Evolutionary conservation across 2,329 filamentous ascomycete species (phyloP), one percentile per base, ranked within the genome.

Genomic region (Domatiomyces globalis): DNA sequence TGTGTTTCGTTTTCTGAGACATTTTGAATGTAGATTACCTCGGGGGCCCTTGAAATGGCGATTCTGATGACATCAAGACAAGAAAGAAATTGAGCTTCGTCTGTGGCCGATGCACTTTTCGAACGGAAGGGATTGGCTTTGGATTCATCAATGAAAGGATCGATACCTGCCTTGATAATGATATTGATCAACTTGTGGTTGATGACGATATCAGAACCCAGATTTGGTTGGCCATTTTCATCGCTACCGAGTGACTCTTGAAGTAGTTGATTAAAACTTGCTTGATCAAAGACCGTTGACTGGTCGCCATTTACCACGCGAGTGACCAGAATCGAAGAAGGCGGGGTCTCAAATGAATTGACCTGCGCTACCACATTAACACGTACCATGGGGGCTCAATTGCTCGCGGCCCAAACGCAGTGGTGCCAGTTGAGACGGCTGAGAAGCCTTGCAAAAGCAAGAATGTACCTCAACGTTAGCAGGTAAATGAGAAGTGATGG

Each of bases 111-210:
- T 67, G 51, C 78, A 69, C 33, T 73, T 71, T 49, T 67, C 69
- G 56, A 79, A 71, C 53, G 79, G 63, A 88, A 85, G 2, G 80
- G 81, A 59, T 88, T 79, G 60, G 87, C 79, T 62, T 78, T 74
- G 57, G 76, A 75, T 46, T 85, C 73, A 45, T 75, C 48, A n/a
- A 58, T 49, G 18, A 49, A 51, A 2, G 54, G 75, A 58, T 88
- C 84, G 10, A 95, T 72, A 19, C 87, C 84, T 52, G 87, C 85
- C 63, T 85, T 54, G 29, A 59, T 83, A 60, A 92, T 85, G 56
- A 95, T 84, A 62, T 85, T 88, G 49, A 95, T 82, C 48, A 95
- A 77, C 67, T 88, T 85, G 61, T 88, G 84, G 60, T 94, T 90
- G 64, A 94, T 82, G 48, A 82, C 77, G 45, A 85, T 69, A 58